Evolutionary conservation across 352 stramenopile species (phyloP), one percentile per base, ranked within the genome.

Genomic region (Phytophthora pistaciae): DNA sequence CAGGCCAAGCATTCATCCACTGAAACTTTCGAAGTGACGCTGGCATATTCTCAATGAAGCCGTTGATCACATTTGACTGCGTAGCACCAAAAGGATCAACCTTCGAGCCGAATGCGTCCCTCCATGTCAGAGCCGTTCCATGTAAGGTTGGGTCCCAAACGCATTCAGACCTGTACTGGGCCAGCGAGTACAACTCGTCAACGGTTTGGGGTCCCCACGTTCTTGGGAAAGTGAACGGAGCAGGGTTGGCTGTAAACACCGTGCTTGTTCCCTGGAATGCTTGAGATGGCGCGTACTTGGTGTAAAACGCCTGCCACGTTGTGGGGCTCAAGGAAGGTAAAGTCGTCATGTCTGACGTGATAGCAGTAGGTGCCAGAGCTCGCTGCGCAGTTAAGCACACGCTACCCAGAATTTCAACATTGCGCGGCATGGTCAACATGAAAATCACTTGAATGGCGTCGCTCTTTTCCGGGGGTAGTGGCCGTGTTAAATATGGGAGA

Each of bases 1-100:
- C 75, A 40, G 83, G 82, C 56, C 75, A 83, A n/a, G 25, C 49
- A 20, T 87, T 77, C 33, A 78, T 74, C 85, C 85, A 91, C 69
- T 5, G 52, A 66, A 80, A 63, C 4, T 67, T 33, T 0, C 46
- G 11, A 11, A 63, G 75, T 20, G 40, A 21, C 11, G 2, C 11
- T 11, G 81, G 72, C 29, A 91, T 23, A 5, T 59, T 31, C 1
- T 82, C 74, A 0, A 73, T 84, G 18, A 88, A 91, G 33, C 63
- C 74, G 3, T 56, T n/a, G 2, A 84, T 64, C 14, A 77, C 69
- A 13, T 55, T 72, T 0, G 58, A 14, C 46, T 18, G 5, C 2
- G 68, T 56, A 42, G 81, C 82, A 52, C n/a, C 27, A 64, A 87
- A 91, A 10, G 84, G 83, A 57, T 90, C 78, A 3, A 83, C 21